phyloP scores from a whole-genome alignment of 495 filamentous ascomycete species.

The Neurospora sp. region DNA sequence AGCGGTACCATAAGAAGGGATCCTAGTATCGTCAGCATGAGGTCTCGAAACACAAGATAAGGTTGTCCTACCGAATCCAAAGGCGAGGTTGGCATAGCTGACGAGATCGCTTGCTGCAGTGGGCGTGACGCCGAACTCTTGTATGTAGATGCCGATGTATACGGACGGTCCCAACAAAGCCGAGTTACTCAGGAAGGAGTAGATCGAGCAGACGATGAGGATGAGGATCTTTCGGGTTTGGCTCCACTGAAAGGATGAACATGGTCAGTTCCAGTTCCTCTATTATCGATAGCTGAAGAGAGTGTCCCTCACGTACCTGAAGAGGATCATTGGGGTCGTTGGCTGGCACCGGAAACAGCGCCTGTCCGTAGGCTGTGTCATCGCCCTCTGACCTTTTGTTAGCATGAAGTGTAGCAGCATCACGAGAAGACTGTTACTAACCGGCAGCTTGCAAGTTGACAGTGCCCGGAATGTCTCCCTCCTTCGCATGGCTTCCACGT shows the following conservation, averaged over 20 bases:
- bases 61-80: slow-evolving; percentile 42
- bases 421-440: slow-evolving; percentile 5
- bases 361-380: slow-evolving; percentile 51
- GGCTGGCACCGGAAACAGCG: slow-evolving; percentile 51
- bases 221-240: slow-evolving; percentile 51
- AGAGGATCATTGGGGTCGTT: slow-evolving; percentile 59
- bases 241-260: slow-evolving; percentile 34
- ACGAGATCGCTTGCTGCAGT: slow-evolving; percentile 45
- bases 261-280: slow-evolving; percentile 4
- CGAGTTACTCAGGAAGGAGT: slow-evolving; percentile 53
- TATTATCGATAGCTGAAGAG: not conserved
- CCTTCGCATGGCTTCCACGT: slow-evolving; percentile 43
- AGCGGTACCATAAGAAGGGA: slow-evolving; percentile 49
- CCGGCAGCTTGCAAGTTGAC: slow-evolving; percentile 42
- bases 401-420: not conserved
- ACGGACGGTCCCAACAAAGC: slow-evolving; percentile 48
- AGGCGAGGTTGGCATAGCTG: slow-evolving; percentile 54
- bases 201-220: slow-evolving; percentile 46
- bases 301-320: slow-evolving; percentile 24
- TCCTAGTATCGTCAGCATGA: slow-evolving; percentile 19
- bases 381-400: slow-evolving; percentile 39
- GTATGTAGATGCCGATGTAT: slow-evolving; percentile 48
- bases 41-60: not conserved
- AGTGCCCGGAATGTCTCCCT: slow-evolving; percentile 48
- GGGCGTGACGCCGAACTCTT: slow-evolving; percentile 42